A percentile compares a stretch with the other conserved stretches of the same genome.
Evolutionary conservation across 2,329 filamentous ascomycete genomes (phyloP).

Genomic region (Pseudogymnoascus sp.): DNA sequence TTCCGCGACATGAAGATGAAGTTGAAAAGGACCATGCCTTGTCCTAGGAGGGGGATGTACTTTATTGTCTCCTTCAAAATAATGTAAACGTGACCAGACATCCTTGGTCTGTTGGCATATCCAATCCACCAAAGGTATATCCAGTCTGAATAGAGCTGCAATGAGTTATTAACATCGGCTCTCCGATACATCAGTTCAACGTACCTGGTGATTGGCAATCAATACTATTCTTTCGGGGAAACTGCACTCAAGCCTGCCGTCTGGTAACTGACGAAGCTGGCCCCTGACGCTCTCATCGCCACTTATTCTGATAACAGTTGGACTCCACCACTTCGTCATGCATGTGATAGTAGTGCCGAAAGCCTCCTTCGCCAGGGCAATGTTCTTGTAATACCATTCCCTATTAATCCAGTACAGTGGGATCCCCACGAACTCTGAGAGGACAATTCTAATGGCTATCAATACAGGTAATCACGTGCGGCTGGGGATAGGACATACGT

Average conservation of each 20-base stretch:
- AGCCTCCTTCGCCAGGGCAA: conserved; percentile 77
- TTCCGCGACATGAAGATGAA: conserved; percentile 92
- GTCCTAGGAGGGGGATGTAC: conserved; percentile 70
- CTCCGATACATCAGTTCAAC: neutral
- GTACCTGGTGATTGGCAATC: conserved; percentile 77
- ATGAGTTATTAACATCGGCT: conserved; percentile 16
- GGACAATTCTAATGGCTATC: conserved; percentile 45
- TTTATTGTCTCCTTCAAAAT: conserved; percentile 84
- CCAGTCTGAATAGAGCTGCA: conserved; percentile 78
- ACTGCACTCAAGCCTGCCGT: conserved; percentile 67
- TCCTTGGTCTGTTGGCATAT: conserved; percentile 66
- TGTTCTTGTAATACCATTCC: conserved; percentile 76
- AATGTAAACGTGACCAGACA: conserved; percentile 83
- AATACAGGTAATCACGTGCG: neutral
- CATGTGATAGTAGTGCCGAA: conserved; percentile 73
- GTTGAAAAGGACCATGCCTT: conserved; percentile 76
- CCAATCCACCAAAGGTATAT: conserved; percentile 88
- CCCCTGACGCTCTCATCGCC: conserved; percentile 72
- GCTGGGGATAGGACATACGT: conserved; percentile 21
- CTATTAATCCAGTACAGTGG: conserved; percentile 70
- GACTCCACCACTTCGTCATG: conserved; percentile 82
- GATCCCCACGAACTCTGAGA: conserved; percentile 67
- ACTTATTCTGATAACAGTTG: conserved; percentile 72
- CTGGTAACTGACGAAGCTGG: conserved; percentile 60
- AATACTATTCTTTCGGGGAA: conserved; percentile 77